These are phyloP conservation scores for Bruguiera sexangula DNA, from an alignment of 345 rosid genomes.

Conservation along the genomic window DNA sequence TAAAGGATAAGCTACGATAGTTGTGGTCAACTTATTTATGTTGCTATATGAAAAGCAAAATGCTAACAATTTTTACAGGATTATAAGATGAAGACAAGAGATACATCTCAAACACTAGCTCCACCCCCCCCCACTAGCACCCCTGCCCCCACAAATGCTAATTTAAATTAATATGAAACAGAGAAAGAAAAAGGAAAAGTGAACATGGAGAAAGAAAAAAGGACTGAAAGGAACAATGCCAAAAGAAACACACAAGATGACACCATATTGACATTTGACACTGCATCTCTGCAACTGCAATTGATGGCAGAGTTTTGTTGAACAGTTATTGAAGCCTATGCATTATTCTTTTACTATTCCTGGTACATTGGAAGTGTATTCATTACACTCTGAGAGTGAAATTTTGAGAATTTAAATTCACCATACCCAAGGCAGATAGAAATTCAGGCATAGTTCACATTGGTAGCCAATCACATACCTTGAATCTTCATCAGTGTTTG, in stretches of 20 bases:
- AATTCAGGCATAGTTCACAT: too few species aligned
- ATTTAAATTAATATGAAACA: too few species aligned
- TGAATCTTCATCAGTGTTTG: background rate
- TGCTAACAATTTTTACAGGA: too few species aligned
- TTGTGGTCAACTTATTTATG: background rate
- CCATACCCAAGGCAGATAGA: too few species aligned
- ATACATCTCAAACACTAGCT: too few species aligned
- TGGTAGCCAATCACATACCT: background rate
- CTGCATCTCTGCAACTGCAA: background rate
- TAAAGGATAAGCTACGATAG: constrained; percentile 7
- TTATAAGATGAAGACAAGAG: too few species aligned
- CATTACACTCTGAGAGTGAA: too few species aligned
- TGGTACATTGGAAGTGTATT: too few species aligned
- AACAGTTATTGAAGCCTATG: constrained; percentile 7
- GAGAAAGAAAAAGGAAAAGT: too few species aligned
- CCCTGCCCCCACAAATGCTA: too few species aligned
- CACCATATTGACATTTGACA: constrained; percentile 2
- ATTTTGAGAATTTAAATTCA: too few species aligned
- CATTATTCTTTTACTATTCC: background rate
- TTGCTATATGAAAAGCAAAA: background rate
- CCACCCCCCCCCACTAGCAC: too few species aligned
- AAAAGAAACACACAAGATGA: constrained; percentile 5
- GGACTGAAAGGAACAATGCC: background rate
- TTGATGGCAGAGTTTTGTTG: background rate
- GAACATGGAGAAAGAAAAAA: background rate